A percentile compares a stretch with the other conserved stretches of the same genome.
phyloP scores from a whole-genome alignment of 257 asterid species.

The Avicennia marina region DNA sequence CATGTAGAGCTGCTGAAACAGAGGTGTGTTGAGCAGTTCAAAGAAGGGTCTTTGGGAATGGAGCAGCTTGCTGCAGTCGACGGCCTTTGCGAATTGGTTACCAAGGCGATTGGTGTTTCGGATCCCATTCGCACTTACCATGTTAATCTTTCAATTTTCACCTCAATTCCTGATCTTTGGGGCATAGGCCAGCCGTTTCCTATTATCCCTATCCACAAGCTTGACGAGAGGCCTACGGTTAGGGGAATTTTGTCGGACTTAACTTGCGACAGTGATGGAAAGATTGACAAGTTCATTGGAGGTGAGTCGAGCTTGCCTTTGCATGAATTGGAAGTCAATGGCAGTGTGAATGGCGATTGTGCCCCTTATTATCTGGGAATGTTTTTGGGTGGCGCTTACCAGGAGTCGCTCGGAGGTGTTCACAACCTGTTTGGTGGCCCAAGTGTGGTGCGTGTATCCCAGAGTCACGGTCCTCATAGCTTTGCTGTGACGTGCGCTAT shows the following conservation, averaged over 20 bases:
- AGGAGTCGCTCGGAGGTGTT: constrained; percentile 87
- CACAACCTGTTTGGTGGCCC: constrained; percentile 96
- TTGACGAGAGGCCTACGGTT: constrained; percentile 63
- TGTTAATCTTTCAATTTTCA: constrained; percentile 75
- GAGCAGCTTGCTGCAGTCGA: constrained; percentile 86
- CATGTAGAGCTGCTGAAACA: constrained; percentile 84
- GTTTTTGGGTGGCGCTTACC: constrained; percentile 95
- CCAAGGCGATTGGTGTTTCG: constrained; percentile 62
- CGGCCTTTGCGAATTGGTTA: constrained; percentile 62
- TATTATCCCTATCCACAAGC: constrained; percentile 77
- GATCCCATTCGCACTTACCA: constrained; percentile 69
- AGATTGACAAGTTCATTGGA: constrained; percentile 82
- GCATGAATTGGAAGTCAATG: constrained; percentile 50
- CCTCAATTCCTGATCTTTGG: constrained; percentile 97
- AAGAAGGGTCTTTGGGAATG: constrained; percentile 67
- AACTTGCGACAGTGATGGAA: constrained; percentile 96
- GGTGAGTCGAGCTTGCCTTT: constrained; percentile 87
- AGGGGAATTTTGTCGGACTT: constrained; percentile 74
- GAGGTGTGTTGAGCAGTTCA: constrained; percentile 80
- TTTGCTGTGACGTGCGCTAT: constrained; percentile 74
- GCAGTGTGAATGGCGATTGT: constrained; percentile 22
- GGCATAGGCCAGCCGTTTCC: constrained; percentile 86
- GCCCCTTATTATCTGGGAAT: constrained; percentile 69
- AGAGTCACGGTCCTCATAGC: constrained; percentile 81
- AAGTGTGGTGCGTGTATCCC: constrained; percentile 73